Base-by-base conservation (phyloP, 768 basidiomycete genomes). In the Pleurotus tuoliensis region DNA sequence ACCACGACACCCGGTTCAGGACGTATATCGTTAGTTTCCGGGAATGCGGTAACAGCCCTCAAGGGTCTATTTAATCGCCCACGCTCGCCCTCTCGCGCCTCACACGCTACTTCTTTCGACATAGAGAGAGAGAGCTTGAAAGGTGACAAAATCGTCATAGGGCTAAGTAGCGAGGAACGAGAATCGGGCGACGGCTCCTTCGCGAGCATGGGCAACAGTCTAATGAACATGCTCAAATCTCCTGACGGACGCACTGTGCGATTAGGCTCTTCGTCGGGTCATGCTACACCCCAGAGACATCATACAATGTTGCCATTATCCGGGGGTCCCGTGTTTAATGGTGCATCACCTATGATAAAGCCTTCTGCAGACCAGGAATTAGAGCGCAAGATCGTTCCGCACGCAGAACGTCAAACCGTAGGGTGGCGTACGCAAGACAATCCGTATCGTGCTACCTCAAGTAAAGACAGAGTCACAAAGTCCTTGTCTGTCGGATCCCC, bases 61-160 rank as follows among this genome's bases (percentile, higher is more conserved):
- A 87, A 83, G 63, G 80, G 82, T 8, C 66, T 89, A 27, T 87
- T 87, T 61, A 69, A 75, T 27, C 81, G 86, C 4, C 82, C 84
- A 37, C 79, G 83, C 3, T 84, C 86, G 3, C 70, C 75, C 2
- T 84, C 84, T 15, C 75, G 78, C 39, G 74, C 81, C 13, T 71
- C 78, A 6, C 39, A 41, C 18, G 51, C 51, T 53, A 53, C 51
- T 22, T 76, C 78, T 5, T 66, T 76, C n/a, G 72, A 76, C 27
- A 71, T 65, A 34, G 72, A 71, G n/a, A 60, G 51, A 15, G 51
- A 53, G 3, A 39, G 15, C 16, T 22, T 20, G 15, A 27, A 16
- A 16, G 22, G 12, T 38, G 49, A 51, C 30, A 51, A 27, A 15
- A 25, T 53, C 12, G 15, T 53, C 15, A 22, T 53, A 40, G 51